Evolutionary conservation across 768 basidiomycete species (phyloP), one percentile per base, ranked within the genome.

Genomic region (Leccinum longicurvipes): DNA sequence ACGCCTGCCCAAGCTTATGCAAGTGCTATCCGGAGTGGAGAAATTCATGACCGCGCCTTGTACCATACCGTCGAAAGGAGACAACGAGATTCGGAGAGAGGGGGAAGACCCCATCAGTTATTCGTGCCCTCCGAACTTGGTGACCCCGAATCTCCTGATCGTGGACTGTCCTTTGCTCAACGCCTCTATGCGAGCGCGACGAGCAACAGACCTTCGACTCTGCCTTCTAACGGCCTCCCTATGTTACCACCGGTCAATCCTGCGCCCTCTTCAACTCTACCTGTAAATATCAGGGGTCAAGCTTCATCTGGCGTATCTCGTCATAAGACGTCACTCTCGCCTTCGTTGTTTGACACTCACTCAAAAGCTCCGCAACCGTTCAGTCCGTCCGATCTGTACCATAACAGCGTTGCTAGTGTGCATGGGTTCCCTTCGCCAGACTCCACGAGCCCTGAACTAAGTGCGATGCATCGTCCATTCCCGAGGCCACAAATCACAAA

Each of bases 181-280:
- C 73, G 72, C 48, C 62, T 81, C 25, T 81, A 79, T 58, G 76
- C 75, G 7, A 78, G 76, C 46, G 74, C 77, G 4, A 50, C 67
- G 25, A 63, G 56, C 51, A 65, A 60, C 50, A 62, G 55, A 27
- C 53, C 55, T 23, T 57, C 60, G 12, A 41, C 41, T 11, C 41
- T 28, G 9, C 49, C 58, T 42, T 39, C 52, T n/a, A 31, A 32
- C n/a, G 24, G 7, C 45, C 45, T 54, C 21, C 44, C 64, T 8
- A 24, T 58, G 31, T 44, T 49, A 52, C 54, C 58, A 21, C 39
- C 47, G 12, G 54, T 59, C 31, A 36, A 41, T 21, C 32, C 49
- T 25, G 4, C 29, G 15, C 12, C 55, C 23, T 50, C 47, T 23
- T 41, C 52, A 27, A 21, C 27, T 25, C 49, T 42, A 14, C 39